Evolutionary conservation across 1,284 basidiomycete species (phyloP).

Genomic region (Sanghuangporus weigelae): DNA sequence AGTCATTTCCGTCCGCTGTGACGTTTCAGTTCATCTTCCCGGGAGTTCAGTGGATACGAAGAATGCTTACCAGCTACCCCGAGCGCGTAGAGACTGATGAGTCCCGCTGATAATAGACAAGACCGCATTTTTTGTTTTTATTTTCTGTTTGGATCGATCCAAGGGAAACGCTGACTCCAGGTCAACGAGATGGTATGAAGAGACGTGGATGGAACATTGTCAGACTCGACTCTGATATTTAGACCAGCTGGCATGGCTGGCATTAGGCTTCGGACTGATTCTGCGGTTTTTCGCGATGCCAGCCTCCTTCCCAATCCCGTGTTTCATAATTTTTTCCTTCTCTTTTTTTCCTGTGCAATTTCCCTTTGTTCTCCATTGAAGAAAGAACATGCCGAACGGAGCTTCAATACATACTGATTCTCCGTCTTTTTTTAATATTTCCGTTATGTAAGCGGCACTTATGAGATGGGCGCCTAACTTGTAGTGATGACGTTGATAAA

Average conservation of each 20-base stretch:
- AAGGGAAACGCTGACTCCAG: background rate
- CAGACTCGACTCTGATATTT: background rate
- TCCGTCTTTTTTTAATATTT: background rate
- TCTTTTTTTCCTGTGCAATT: no score
- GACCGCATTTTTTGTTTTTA: background rate
- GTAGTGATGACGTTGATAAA: background rate
- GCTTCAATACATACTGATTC: no score
- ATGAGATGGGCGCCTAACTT: background rate
- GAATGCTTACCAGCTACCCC: constrained; percentile 2
- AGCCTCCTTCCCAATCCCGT: no score
- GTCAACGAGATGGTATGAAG: background rate
- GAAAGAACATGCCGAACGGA: no score
- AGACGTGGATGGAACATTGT: background rate
- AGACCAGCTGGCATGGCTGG: background rate
- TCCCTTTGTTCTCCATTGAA: no score
- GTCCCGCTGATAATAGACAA: background rate
- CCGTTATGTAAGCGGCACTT: background rate
- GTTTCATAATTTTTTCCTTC: no score
- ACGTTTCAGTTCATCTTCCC: background rate
- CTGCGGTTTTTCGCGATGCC: background rate
- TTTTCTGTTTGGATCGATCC: background rate
- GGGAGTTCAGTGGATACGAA: background rate
- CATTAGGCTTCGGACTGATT: background rate
- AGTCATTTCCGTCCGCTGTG: constrained; percentile 30
- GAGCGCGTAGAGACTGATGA: background rate